These are phyloP conservation scores for Pseudopithomyces maydicus DNA, from an alignment of 2,329 filamentous ascomycete species.

Conservation along the genomic window DNA sequence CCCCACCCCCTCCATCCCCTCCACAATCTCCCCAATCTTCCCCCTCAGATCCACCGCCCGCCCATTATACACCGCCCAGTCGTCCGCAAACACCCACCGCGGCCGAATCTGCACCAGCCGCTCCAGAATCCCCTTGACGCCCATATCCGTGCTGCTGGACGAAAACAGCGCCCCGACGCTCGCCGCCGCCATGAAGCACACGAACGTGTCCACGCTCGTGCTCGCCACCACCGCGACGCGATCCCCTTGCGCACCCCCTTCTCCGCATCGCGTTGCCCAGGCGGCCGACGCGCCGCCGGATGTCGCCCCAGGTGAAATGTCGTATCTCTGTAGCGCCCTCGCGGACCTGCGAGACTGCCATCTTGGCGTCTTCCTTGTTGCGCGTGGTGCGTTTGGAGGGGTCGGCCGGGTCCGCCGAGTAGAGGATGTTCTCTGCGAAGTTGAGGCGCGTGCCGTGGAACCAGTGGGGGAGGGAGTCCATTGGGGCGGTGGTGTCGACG, in stretches of 20 bases:
- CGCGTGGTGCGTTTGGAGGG: constrained; percentile 55
- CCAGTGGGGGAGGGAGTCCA: constrained; percentile 76
- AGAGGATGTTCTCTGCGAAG: constrained; percentile 81
- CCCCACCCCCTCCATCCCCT: constrained; percentile 63
- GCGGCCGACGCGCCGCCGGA: constrained; percentile 63
- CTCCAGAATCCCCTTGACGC: constrained; percentile 76
- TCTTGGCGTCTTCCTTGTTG: constrained; percentile 71
- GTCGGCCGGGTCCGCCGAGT: constrained; percentile 53
- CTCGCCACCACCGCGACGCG: constrained; percentile 75
- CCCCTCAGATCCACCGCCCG: constrained; percentile 71
- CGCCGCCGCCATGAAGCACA: constrained; percentile 71
- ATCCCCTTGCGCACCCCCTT: constrained; percentile 71
- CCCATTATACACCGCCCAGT: constrained; percentile 79
- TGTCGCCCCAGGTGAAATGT: constrained; percentile 69
- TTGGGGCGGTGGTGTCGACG: constrained; percentile 71
- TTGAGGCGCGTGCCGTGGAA: constrained; percentile 76
- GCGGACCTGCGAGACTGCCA: constrained; percentile 74
- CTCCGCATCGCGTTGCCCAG: constrained; percentile 70
- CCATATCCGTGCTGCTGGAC: constrained; percentile 82
- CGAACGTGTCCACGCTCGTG: constrained; percentile 75
- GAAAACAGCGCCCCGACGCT: constrained; percentile 78
- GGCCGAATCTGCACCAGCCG: constrained; percentile 76
- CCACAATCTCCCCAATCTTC: constrained; percentile 72
- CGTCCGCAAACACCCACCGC: constrained; percentile 82
- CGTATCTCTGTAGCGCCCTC: constrained; percentile 63